Evolutionary conservation across 1,284 basidiomycete species (phyloP).

Genomic region (Pseudozyma thailandica): DNA sequence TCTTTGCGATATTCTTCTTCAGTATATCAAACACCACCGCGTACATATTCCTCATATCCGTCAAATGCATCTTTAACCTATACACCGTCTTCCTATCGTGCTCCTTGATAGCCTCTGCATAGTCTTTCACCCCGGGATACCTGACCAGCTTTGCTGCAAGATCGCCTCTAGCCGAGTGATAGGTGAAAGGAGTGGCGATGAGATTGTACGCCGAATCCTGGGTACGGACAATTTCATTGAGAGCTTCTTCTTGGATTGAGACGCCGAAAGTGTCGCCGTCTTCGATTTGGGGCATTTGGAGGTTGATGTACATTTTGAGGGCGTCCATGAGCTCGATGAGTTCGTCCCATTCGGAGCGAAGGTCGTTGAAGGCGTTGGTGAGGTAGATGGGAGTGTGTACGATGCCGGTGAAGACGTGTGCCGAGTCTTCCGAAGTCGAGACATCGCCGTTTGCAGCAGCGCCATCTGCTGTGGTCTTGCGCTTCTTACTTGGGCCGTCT

Average conservation of each 20-base stretch:
- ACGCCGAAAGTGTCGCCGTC: slow-evolving; percentile 54
- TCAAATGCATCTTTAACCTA: slow-evolving; percentile 45
- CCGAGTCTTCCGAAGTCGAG: slow-evolving; percentile 10
- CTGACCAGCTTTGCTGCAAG: slow-evolving; percentile 43
- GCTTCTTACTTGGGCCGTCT: slow-evolving; percentile 31
- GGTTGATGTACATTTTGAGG: slow-evolving; percentile 55
- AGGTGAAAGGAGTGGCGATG: slow-evolving; percentile 41
- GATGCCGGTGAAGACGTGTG: slow-evolving; percentile 37
- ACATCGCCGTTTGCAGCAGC: slow-evolving; percentile 10
- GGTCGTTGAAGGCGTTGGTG: slow-evolving; percentile 17
- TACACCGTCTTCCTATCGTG: slow-evolving; percentile 44
- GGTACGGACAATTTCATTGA: slow-evolving; percentile 47
- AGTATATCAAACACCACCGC: slow-evolving; percentile 48
- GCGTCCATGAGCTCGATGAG: slow-evolving; percentile 43
- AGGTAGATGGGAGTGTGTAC: slow-evolving; percentile 34
- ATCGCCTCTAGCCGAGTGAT: slow-evolving; percentile 34
- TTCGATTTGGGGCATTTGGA: slow-evolving; percentile 52
- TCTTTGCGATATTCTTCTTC: slow-evolving; percentile 48
- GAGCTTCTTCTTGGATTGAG: slow-evolving; percentile 51
- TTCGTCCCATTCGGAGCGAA: slow-evolving; percentile 45
- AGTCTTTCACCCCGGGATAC: slow-evolving; percentile 42
- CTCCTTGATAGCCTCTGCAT: slow-evolving; percentile 35
- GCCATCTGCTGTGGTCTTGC: slow-evolving; percentile 23
- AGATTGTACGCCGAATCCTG: slow-evolving; percentile 50
- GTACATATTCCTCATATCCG: slow-evolving; percentile 49